Evolutionary conservation across 192 early-diverging fungal genomes (phyloP), one percentile per base, ranked within the genome.

Genomic region (Coemansia furcata): DNA sequence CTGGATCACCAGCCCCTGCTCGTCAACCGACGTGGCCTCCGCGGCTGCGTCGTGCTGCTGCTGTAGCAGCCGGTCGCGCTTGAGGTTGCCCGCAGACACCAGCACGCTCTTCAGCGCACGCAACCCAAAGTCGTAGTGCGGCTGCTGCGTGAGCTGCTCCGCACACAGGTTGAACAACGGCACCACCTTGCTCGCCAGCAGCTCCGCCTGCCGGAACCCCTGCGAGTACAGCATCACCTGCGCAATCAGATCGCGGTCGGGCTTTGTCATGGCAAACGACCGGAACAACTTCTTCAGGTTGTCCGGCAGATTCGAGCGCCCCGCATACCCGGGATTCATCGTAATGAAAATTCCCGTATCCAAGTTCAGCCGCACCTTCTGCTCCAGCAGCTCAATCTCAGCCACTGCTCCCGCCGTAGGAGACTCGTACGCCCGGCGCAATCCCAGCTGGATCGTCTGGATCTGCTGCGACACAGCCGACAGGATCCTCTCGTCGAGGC

Each of bases 211-310:
- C 26, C 92, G 89, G 92, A 99, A 99, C 39, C 98, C 98, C 86
- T 99, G 97, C 33, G 98, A 98, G 69, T 94, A 99, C 57, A 99
- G 80, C 95, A 98, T 99, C 37, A 99, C 98, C 82, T 99, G 97
- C 6, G 98, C 96, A 86, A 99, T 99, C 36, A 99, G 84, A 66
- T 95, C 94, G 40, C 95, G 88, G 72, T 99, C 96, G 7, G 98
- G 98, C 63, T 94, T 93, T 8, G 96, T 99, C 98, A 99, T 99
- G 37, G 97, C 97, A 64, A 99, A 91, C 72, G 91, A 94, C 35
- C 98, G 85, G 93, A 99, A 99, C 58, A 99, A 87, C 85, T 98
- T 99, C 82, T 96, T 98, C 66, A 99, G 77, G 62, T 99, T 99
- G 74, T 99, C 98, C 3, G 98, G 98, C 61, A 99, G 83, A 68